Base-by-base conservation (phyloP, 2,329 filamentous ascomycete species). In the Ploettnerulaceae sp. region DNA sequence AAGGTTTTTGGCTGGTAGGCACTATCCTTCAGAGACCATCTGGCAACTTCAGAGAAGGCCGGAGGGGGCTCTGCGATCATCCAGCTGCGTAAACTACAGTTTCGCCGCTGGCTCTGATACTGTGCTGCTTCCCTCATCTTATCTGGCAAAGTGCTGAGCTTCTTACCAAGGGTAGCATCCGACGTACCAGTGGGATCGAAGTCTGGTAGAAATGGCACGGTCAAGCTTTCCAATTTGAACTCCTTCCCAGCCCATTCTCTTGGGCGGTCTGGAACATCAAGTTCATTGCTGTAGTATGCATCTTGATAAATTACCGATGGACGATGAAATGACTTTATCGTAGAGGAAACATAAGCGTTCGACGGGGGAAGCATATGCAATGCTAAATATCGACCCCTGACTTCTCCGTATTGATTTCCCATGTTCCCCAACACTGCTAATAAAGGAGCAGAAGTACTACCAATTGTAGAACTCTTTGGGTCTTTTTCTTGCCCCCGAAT, bases 161-260 rank as follows among this genome's bases (percentile, higher is more conserved):
- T 76, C 20, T 77, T 62, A 2, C 79, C 82, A 57, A 71, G 72
- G 28, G 71, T 76, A 11, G 79, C 77, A 9, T 69, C 64, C 3
- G 77, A 79, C 20, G 68, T 70, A 6, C 78, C 81, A 5, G 70
- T 75, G 2, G 78, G 67, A 60, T 94, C 81, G 55, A 97, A 97
- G 0, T 78, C 71, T 0, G 89, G 86, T 2, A 97, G 76, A 65
- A 82, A 95, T 0, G 86, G 87, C 6, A 94, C 62, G 1, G 84
- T 86, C 44, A 76, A 81, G 49, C 89, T 84, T 58, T 81, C 77
- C 5, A 96, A 69, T 48, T 80, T 84, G 62, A 94, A 96, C 57
- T 94, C 86, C 56, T 82, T 81, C 3, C 91, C 91, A 5, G 86
- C 91, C 67, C 95, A 97, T 65, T 95, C 89, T 43, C 88, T 76